Conservation (phyloP, 1,284 basidiomycete species). For the Ustilago nuda region DNA sequence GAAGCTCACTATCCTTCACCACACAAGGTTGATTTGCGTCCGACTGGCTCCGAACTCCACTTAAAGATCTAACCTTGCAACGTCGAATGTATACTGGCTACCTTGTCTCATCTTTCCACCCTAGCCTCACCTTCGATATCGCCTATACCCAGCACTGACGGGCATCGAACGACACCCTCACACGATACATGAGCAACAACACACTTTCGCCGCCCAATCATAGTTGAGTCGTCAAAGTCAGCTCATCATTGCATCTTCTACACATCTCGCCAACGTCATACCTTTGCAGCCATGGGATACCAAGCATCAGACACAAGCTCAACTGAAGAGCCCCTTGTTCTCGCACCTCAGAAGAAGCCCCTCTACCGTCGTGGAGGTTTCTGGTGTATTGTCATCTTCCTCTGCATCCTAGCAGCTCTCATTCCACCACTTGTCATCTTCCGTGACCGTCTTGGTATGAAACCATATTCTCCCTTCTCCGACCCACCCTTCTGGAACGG, state of each 20-base stretch:
- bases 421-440: constrained; percentile 38
- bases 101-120: too few relatives aligned
- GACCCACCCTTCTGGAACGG: constrained; percentile 51
- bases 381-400: constrained; percentile 31
- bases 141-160: background rate
- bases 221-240: background rate
- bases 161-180: background rate
- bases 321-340: constrained; percentile 30
- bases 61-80: background rate
- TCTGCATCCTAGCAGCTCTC: constrained; percentile 33
- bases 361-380: constrained; percentile 33
- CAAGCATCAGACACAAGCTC: constrained; percentile 17
- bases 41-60: background rate
- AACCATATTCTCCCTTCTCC: constrained; percentile 10
- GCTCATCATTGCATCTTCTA: background rate
- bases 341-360: constrained; percentile 19
- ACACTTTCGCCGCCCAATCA: background rate
- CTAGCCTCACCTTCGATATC: background rate
- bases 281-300: constrained; percentile 19
- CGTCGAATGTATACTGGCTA: background rate
- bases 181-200: background rate
- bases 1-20: background rate
- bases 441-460: constrained; percentile 22
- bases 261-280: background rate
- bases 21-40: background rate